Evolutionary conservation across 176 grass and related monocot species (phyloP).

Genomic region (Cenchrus fungigraminus): DNA sequence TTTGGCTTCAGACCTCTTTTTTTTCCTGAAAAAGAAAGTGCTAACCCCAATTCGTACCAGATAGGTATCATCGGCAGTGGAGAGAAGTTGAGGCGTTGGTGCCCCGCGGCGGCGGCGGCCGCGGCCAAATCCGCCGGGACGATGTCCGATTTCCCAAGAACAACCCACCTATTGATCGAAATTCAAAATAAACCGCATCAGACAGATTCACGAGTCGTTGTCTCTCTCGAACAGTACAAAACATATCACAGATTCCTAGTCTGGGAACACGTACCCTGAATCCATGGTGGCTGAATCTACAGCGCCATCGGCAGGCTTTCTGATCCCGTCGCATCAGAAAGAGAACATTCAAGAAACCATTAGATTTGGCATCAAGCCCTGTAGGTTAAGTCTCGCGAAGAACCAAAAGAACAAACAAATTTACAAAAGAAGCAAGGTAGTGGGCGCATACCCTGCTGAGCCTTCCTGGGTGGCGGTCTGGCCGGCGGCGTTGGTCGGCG

Average conservation of each 20-base stretch:
- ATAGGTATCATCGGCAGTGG: conserved; percentile 55
- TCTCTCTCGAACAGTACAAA: neutral
- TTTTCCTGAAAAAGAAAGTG: neutral
- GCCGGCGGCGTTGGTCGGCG: conserved; percentile 8
- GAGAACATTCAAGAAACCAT: neutral
- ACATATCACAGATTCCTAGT: neutral
- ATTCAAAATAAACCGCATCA: conserved; percentile 34
- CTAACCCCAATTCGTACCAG: conserved; percentile 29
- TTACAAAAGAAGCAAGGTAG: neutral
- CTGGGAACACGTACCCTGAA: conserved; percentile 36
- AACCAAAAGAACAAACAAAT: neutral
- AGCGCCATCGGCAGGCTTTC: neutral
- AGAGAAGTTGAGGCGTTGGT: conserved; percentile 33
- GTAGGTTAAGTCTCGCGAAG: neutral
- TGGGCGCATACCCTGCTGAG: neutral
- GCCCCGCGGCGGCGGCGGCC: neutral
- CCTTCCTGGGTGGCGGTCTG: conserved; percentile 17
- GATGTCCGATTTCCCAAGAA: conserved; percentile 47
- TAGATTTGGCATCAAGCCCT: neutral
- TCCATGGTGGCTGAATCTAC: conserved; percentile 43
- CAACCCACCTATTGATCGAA: conserved; percentile 47
- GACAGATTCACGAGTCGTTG: neutral
- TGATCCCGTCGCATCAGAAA: conserved; percentile 10
- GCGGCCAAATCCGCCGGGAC: conserved; percentile 45
- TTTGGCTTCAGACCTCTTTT: too few species aligned